Evolutionary conservation across 371 early-diverging fungal species (phyloP), one percentile per base, ranked within the genome.

Genomic region (Haplosporangium sp.): DNA sequence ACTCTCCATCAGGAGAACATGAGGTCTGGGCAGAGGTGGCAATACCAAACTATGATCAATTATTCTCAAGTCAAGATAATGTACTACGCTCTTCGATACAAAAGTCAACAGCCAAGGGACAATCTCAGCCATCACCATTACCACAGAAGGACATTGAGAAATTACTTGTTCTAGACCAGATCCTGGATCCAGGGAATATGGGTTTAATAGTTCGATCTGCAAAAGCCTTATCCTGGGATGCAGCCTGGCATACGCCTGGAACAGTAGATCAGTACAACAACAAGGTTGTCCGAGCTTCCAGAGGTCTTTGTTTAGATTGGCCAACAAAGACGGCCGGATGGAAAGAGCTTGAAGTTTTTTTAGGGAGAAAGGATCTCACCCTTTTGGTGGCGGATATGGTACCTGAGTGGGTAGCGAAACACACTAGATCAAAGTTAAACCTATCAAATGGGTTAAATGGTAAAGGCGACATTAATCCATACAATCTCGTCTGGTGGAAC

Each of bases 221-320:
- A 9, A 84, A 71, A 50, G 90, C 85, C 0, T 73, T 91, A 8
- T 87, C 86, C 9, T 91, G 91, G 91, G 70, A 82, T 59, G 82
- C 83, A 3, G 86, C 85, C 1, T 63, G 87, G 72, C 71, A 84
- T 13, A 87, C 86, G 1, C 79, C 87, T 7, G 82, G 84, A 0
- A 85, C 88, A 3, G 85, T 89, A 48, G 91, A 91, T 70, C 45
- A 85, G 17, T 88, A 82, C 59, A 88, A 89, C 65, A 86, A 89
- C 66, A 87, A 87, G 60, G 85, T 87, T 0, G 74, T 89, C 4
- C 83, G 90, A 17, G 86, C 88, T 3, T 89, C 90, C 2, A 69
- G 87, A 50, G 86, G 83, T 0, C 42, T 85, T 10, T 82, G 85
- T 10, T 57, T 89, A 19, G 82, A 77, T 38, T 88, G 86, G 87